These are phyloP conservation scores for Saccharomycopsis babjevae DNA, from an alignment of 805 yeast species.

Conservation along the genomic window DNA sequence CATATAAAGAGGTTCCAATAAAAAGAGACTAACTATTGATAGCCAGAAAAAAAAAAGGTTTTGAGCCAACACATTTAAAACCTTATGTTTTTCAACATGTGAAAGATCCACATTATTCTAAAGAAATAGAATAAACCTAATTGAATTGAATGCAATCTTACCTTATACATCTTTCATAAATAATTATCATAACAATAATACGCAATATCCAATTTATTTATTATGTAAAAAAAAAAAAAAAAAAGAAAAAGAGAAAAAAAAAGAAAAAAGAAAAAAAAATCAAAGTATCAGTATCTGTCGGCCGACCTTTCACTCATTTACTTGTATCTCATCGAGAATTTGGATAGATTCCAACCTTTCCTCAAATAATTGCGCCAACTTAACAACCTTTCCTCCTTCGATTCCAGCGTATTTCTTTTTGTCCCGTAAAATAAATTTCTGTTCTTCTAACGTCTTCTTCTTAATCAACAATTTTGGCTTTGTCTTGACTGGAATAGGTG, in stretches of 20 bases:
- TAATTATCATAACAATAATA: too few species aligned
- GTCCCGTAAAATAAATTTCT: constrained; percentile 10
- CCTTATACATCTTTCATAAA: too few species aligned
- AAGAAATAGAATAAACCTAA: not conserved
- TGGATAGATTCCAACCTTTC: constrained; percentile 15
- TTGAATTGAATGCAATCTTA: not conserved
- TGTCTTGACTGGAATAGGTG: not conserved
- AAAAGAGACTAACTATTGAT: too few species aligned
- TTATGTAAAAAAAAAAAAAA: not conserved
- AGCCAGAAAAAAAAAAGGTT: not conserved
- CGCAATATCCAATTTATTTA: too few species aligned
- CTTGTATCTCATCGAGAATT: constrained; percentile 6
- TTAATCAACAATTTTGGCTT: not conserved
- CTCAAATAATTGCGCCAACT: constrained; percentile 18
- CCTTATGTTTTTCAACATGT: not conserved
- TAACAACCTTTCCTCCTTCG: constrained; percentile 15
- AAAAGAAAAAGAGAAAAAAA: not conserved
- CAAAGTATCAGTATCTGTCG: not conserved
- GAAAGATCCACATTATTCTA: not conserved
- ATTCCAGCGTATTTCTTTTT: constrained; percentile 16
- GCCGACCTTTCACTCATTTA: not conserved
- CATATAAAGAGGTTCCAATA: too few species aligned
- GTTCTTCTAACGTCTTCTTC: not conserved
- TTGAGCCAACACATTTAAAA: not conserved
- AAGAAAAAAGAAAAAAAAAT: not conserved